Evolutionary conservation across 2,329 filamentous ascomycete genomes (phyloP).

Genomic region (Penicillium nordicum): DNA sequence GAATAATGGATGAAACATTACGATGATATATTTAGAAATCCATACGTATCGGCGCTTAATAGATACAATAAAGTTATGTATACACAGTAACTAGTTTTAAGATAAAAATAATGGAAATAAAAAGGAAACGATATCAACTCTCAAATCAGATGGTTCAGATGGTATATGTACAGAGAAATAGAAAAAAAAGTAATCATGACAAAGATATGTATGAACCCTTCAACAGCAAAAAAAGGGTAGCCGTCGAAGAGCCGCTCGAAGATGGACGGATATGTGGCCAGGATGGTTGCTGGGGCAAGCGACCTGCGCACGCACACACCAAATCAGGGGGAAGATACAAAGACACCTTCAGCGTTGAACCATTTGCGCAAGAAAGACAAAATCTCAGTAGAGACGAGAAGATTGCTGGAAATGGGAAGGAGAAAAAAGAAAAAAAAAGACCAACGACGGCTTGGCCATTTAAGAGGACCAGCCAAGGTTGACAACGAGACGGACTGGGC

Average conservation of each 20-base stretch:
- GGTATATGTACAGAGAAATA: constrained; percentile 29
- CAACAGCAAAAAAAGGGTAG: constrained; percentile 1
- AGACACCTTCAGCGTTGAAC: constrained; percentile 8
- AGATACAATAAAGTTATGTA: background rate
- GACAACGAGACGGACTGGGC: constrained; percentile 33
- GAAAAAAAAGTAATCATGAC: constrained; percentile 16
- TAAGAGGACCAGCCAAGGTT: constrained; percentile 30
- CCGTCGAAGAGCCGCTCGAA: constrained; percentile 8
- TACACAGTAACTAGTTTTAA: background rate
- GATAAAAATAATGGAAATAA: background rate
- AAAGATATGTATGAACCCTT: constrained; percentile 18
- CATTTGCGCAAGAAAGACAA: constrained; percentile 18
- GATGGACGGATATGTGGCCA: constrained; percentile 6
- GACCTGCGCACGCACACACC: constrained; percentile 12
- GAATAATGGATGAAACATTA: background rate
- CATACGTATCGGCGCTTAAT: background rate
- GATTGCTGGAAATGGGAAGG: constrained; percentile 8
- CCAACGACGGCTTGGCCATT: background rate
- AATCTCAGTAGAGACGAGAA: constrained; percentile 7
- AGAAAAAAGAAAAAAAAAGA: background rate
- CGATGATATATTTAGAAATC: background rate
- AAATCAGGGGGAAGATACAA: constrained; percentile 3
- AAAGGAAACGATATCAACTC: constrained; percentile 20
- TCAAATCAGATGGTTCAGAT: constrained; percentile 16
- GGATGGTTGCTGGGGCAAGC: constrained; percentile 2